Percentiles rank a stretch among this genome's conserved stretches.
Conservation (phyloP, 2,329 filamentous ascomycete species). For the Sporothrix inflata region DNA sequence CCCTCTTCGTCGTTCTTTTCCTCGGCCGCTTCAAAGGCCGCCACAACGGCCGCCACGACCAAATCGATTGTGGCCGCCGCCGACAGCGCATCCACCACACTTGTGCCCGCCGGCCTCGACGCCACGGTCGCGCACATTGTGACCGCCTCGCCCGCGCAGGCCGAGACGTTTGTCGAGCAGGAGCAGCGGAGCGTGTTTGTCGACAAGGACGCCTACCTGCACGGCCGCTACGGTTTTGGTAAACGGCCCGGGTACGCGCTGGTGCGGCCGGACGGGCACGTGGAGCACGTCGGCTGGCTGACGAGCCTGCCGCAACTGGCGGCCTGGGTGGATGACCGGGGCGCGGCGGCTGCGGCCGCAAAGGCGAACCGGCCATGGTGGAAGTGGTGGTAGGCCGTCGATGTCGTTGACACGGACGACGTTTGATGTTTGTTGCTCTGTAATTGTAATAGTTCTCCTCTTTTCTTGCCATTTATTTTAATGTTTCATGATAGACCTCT, state of each 20-base stretch:
- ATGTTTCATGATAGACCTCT: neutral
- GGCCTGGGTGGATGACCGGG: slow-evolving; percentile 18
- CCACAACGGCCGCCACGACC: neutral
- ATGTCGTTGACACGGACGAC: neutral
- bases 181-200: slow-evolving; percentile 28
- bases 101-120: neutral
- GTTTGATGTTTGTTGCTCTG: neutral
- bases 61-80: slow-evolving; percentile 24
- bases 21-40: neutral
- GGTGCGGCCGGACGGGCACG: slow-evolving; percentile 42
- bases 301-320: slow-evolving; percentile 37
- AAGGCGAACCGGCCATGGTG: slow-evolving; percentile 21
- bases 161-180: neutral
- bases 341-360: neutral
- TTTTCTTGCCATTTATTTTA: neutral
- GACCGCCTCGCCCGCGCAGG: slow-evolving; percentile 17
- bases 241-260: slow-evolving; percentile 38
- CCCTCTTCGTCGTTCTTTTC: neutral
- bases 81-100: slow-evolving; percentile 15
- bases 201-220: slow-evolving; percentile 38
- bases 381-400: slow-evolving; percentile 6
- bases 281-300: slow-evolving; percentile 40
- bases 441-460: neutral
- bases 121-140: slow-evolving; percentile 20
- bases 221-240: slow-evolving; percentile 39